These are phyloP conservation scores for Exophiala viscosa DNA, from an alignment of 2,329 filamentous ascomycete species.

Conservation along the genomic window DNA sequence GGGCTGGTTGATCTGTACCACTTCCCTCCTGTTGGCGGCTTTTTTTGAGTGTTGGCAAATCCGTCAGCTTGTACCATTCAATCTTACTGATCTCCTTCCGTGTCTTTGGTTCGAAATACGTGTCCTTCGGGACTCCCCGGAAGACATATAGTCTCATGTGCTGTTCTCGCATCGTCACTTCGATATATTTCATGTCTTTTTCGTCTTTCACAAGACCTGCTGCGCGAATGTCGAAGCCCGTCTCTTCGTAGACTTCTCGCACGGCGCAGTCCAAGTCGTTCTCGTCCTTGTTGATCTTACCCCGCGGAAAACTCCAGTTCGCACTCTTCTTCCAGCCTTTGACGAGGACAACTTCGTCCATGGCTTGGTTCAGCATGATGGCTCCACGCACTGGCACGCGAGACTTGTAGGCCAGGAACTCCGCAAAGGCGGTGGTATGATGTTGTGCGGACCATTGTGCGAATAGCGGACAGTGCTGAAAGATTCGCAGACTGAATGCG, in stretches of 20 bases:
- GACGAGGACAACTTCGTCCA: slow-evolving; percentile 90
- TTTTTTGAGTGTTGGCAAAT: slow-evolving; percentile 77
- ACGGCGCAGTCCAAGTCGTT: slow-evolving; percentile 90
- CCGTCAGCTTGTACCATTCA: slow-evolving; percentile 85
- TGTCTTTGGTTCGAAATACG: slow-evolving; percentile 81
- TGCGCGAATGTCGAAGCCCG: slow-evolving; percentile 74
- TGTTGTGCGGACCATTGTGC: slow-evolving; percentile 73
- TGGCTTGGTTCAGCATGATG: slow-evolving; percentile 86
- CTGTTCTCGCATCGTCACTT: slow-evolving; percentile 86
- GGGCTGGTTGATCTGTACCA: slow-evolving; percentile 48
- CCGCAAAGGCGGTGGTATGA: slow-evolving; percentile 78
- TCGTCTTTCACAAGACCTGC: slow-evolving; percentile 73
- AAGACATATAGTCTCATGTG: slow-evolving; percentile 92
- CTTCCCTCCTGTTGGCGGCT: slow-evolving; percentile 61
- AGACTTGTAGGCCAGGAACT: slow-evolving; percentile 92
- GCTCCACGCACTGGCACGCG: slow-evolving; percentile 90
- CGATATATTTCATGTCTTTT: slow-evolving; percentile 74
- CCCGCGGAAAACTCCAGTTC: slow-evolving; percentile 93
- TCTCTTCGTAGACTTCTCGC: slow-evolving; percentile 94
- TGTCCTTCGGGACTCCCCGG: slow-evolving; percentile 79
- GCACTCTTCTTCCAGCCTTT: slow-evolving; percentile 97
- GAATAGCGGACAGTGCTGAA: slow-evolving; percentile 88
- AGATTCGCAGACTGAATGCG: slow-evolving; percentile 83
- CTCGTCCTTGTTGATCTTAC: slow-evolving; percentile 98
- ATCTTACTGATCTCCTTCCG: slow-evolving; percentile 98